phyloP scores from a whole-genome alignment of 495 filamentous ascomycete genomes.

The Glonium stellatum region DNA sequence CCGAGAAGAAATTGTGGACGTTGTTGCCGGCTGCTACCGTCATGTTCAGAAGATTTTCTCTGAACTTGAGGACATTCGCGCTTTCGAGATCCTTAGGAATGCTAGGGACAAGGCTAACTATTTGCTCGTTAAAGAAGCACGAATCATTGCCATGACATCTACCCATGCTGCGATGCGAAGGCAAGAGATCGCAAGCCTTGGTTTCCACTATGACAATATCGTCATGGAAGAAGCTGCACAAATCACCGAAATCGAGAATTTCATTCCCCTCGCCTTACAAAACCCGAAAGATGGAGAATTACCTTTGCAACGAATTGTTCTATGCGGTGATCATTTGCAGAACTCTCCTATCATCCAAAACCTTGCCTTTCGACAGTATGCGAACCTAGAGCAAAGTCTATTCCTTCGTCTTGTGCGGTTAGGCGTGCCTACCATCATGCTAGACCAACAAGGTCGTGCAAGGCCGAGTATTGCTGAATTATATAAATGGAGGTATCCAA shows the following conservation, averaged over 20 bases:
- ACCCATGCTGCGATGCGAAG: constrained; percentile 98
- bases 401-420: constrained; percentile 86
- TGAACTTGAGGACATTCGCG: constrained; percentile 86
- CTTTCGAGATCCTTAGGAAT: constrained; percentile 86
- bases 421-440: constrained; percentile 78
- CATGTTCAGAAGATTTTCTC: constrained; percentile 90
- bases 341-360: constrained; percentile 96
- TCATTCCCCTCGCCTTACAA: constrained; percentile 88
- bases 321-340: constrained; percentile 93
- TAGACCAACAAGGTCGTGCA: constrained; percentile 89
- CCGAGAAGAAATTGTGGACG: constrained; percentile 64
- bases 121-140: constrained; percentile 86
- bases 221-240: constrained; percentile 99
- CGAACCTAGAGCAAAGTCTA: constrained; percentile 90
- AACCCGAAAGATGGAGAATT: constrained; percentile 66
- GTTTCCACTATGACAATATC: constrained; percentile 96
- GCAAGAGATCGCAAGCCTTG: constrained; percentile 80
- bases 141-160: constrained; percentile 96
- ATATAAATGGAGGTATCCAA: constrained; percentile 88
- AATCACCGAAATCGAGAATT: constrained; percentile 95
- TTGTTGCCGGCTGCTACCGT: constrained; percentile 77
- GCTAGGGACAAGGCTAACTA: constrained; percentile 92
- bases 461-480: constrained; percentile 79
- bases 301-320: constrained; percentile 76
- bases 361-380: constrained; percentile 90